Percentiles rank a stretch among this genome's conserved stretches.
Conservation (phyloP, 306 rosid species). For the Medicago ruthenica region DNA sequence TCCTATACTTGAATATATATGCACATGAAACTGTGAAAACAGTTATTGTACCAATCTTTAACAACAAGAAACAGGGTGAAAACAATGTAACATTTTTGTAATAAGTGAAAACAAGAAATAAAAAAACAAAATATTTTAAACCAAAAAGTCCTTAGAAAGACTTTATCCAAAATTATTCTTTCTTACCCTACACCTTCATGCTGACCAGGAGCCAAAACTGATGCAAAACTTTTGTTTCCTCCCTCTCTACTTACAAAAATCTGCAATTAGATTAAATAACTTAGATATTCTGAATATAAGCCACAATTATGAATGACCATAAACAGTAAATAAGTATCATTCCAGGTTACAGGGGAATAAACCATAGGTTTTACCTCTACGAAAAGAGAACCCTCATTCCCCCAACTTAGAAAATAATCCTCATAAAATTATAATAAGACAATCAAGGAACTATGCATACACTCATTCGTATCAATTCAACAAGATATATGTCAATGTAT, state of each 20-base stretch:
- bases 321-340: conserved; percentile 34
- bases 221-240: conserved; percentile 81
- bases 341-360: neutral
- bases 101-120: neutral
- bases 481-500: conserved; percentile 10
- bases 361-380: conserved; percentile 15
- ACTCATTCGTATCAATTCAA: neutral
- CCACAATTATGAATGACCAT: conserved; percentile 20
- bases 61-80: neutral
- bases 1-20: neutral
- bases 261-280: conserved; percentile 59
- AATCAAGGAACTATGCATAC: conserved; percentile 20
- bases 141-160: conserved; percentile 17
- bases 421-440: conserved; percentile 8
- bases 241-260: conserved; percentile 95
- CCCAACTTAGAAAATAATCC: conserved; percentile 12
- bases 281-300: conserved; percentile 36
- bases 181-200: conserved; percentile 96
- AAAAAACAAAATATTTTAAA: neutral
- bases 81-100: too few relatives aligned
- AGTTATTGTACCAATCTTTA: neutral
- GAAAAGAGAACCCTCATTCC: neutral
- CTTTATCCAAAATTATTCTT: conserved; percentile 32
- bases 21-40: neutral
- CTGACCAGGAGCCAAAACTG: conserved; percentile 99